phyloP scores from a whole-genome alignment of 2,329 filamentous ascomycete genomes.

The Fusarium anguioides region DNA sequence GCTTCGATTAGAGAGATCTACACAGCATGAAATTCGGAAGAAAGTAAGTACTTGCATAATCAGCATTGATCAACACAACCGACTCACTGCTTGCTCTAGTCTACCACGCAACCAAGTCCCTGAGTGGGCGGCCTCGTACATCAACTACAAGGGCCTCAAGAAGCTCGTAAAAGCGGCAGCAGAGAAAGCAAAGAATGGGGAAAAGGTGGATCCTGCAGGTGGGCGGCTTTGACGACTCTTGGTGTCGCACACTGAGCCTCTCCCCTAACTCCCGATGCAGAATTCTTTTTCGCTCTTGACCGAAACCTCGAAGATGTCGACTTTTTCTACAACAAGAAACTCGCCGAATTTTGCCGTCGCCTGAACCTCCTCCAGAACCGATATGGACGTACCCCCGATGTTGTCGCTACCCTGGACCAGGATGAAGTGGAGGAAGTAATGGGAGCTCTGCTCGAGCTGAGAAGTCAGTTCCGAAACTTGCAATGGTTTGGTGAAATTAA shows the following conservation, averaged over 20 bases:
- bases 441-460: conserved; percentile 87
- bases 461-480: conserved; percentile 87
- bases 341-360: conserved; percentile 83
- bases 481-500: conserved; percentile 99
- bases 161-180: conserved; percentile 90
- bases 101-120: conserved; percentile 86
- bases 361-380: conserved; percentile 88
- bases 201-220: conserved; percentile 91
- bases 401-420: conserved; percentile 78
- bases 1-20: neutral
- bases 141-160: conserved; percentile 93
- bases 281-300: conserved; percentile 96
- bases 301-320: conserved; percentile 98
- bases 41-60: conserved; percentile 59
- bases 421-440: conserved; percentile 94
- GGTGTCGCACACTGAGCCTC: conserved; percentile 44
- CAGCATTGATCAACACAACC: neutral
- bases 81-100: conserved; percentile 53
- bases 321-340: conserved; percentile 96
- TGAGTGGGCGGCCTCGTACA: conserved; percentile 86
- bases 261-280: conserved; percentile 63
- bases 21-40: conserved; percentile 70
- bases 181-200: conserved; percentile 72
- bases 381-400: conserved; percentile 80
- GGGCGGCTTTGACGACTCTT: conserved; percentile 57